These are phyloP conservation scores for Cucurbita pepo DNA, from an alignment of 306 rosid genomes.

Conservation along the genomic window DNA sequence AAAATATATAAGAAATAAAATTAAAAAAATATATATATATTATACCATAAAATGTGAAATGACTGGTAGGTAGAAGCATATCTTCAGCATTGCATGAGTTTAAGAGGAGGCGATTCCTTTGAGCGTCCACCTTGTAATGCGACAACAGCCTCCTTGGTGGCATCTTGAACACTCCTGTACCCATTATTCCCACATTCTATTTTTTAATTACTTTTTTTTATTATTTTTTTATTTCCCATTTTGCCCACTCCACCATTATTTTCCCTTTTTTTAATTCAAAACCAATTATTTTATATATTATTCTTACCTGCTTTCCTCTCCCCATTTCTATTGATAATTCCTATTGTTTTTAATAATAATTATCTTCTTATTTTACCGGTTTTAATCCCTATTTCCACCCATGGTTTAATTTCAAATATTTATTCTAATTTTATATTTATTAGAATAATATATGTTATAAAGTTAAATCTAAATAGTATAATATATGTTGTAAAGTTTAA, in stretches of 20 bases:
- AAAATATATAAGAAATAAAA: no score
- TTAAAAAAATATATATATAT: no score
- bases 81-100: constrained; percentile 92
- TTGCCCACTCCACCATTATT: not conserved
- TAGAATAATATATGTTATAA: no score
- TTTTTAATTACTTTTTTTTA: not conserved
- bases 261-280: not conserved
- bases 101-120: constrained; percentile 37
- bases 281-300: not conserved
- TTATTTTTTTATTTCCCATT: not conserved
- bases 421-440: no score
- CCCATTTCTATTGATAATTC: no score
- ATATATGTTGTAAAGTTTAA: no score
- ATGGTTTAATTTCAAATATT: no score
- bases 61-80: constrained; percentile 69
- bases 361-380: no score
- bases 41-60: constrained; percentile 57
- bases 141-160: constrained; percentile 79
- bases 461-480: no score
- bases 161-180: constrained; percentile 78
- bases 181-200: not conserved
- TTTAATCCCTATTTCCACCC: no score
- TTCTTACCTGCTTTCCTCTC: no score
- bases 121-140: constrained; percentile 64
- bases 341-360: no score